A percentile compares a stretch with the other conserved stretches of the same genome.
These are phyloP conservation scores for Erythrobasidium hasegawianum DNA, from an alignment of 1,284 basidiomycete species.

Conservation along the genomic window DNA sequence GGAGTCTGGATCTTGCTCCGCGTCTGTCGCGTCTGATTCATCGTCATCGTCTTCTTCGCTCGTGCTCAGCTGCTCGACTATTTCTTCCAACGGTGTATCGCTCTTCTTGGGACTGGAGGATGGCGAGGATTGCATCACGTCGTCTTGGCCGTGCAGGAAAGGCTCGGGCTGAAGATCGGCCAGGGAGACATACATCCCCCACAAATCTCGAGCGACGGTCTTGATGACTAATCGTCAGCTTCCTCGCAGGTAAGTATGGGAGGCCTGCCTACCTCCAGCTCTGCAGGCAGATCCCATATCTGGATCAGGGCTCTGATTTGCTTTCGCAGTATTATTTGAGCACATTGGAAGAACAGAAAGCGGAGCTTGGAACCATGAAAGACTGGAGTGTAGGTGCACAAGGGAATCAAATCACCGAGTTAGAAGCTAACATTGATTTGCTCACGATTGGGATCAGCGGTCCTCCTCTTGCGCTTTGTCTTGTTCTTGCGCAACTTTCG, in stretches of 20 bases:
- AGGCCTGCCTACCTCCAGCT: slow-evolving; percentile 32
- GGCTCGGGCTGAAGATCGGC: slow-evolving; percentile 24
- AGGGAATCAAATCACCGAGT: too few species aligned
- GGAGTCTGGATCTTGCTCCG: background rate
- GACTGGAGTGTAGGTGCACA: too few species aligned
- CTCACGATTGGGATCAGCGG: slow-evolving; percentile 27
- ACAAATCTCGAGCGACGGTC: slow-evolving; percentile 32
- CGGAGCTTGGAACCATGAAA: slow-evolving; percentile 23
- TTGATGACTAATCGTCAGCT: too few species aligned
- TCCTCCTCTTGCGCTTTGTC: slow-evolving; percentile 5
- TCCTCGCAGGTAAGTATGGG: too few species aligned
- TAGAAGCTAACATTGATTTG: too few species aligned
- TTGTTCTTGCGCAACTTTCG: slow-evolving; percentile 36
- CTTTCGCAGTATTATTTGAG: slow-evolving; percentile 33
- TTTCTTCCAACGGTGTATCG: slow-evolving; percentile 6
- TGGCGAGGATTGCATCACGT: background rate
- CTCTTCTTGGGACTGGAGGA: background rate
- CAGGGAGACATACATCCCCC: slow-evolving; percentile 31
- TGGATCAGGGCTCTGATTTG: slow-evolving; percentile 26
- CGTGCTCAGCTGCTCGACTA: slow-evolving; percentile 18
- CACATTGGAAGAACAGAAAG: slow-evolving; percentile 31
- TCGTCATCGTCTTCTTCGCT: slow-evolving; percentile 9
- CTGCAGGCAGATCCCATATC: slow-evolving; percentile 25
- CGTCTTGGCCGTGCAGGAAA: slow-evolving; percentile 13
- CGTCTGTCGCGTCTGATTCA: background rate